Evolutionary conservation across 2,329 filamentous ascomycete species (phyloP), one percentile per base, ranked within the genome.

Genomic region (Aspergillus novoparasiticus): DNA sequence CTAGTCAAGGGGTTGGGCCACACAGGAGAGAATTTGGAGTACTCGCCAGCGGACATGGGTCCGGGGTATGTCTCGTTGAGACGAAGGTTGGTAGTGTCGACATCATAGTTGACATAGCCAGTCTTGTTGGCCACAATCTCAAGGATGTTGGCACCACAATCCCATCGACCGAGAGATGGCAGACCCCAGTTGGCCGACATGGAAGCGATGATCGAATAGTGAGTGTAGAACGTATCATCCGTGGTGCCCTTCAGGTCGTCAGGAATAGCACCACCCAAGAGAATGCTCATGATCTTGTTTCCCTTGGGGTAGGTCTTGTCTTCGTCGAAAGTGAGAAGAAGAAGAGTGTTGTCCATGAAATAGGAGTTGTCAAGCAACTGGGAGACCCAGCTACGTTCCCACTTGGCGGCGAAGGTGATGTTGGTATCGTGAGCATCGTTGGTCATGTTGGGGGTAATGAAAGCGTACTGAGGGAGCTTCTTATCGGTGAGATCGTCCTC

Each of bases 241-340:
- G 82, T 87, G 28, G 90, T 92, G 61, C 90, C 90, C 48, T 87
- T 79, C 1, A 90, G 83, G n/a, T 84, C 58, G 5, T 81, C 58
- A 12, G 90, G 90, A 2, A 96, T 78, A n/a, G 88, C 89, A 63
- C 91, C 91, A 19, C 92, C 92, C 3, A 95, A 80, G 0, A 95
- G 84, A 67, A 95, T 84, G 66, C 82, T 86, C 64, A 92, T 85
- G 58, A 95, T 85, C 46, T 83, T 83, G 83, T 95, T 95, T 69
- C 86, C 84, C 30, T 82, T 79, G 6, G 82, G 76, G 78, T 93
- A 93, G 11, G 85, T 87, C 70, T 89, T 86, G 75, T 89, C 91
- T 80, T 95, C 92, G 67, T 95, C 92, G 72, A 93, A 95, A 11
- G 88, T 94, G 64, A 95, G 77, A 6, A 94, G 81, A 11, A 95